phyloP scores from a whole-genome alignment of 768 basidiomycete species.

The Tylopilus intermedius region DNA sequence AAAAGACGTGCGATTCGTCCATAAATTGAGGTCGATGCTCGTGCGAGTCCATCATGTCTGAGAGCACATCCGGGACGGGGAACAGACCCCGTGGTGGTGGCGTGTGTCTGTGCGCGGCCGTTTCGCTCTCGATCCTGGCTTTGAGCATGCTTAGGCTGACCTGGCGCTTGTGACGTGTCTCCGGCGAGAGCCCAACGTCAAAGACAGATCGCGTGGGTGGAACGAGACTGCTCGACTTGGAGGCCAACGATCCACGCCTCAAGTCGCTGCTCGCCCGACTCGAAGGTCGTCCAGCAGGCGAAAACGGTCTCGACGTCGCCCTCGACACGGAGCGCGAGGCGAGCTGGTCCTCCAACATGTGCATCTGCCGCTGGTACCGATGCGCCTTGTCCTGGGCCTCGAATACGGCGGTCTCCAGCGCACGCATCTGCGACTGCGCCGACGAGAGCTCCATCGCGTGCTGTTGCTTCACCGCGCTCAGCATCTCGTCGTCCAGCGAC shows the following conservation, averaged over 20 bases:
- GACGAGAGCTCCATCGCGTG: constrained; percentile 76
- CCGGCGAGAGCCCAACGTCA: constrained; percentile 66
- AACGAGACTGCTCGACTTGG: constrained; percentile 29
- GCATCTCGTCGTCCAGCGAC: constrained; percentile 70
- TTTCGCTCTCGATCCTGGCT: constrained; percentile 83
- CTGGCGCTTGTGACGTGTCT: constrained; percentile 76
- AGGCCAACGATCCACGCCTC: constrained; percentile 33
- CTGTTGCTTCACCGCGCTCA: constrained; percentile 64
- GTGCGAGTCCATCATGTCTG: constrained; percentile 15
- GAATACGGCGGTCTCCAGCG: constrained; percentile 67
- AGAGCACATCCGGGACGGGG: constrained; percentile 37
- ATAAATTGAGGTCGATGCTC: constrained; percentile 63
- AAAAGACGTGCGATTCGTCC: constrained; percentile 86
- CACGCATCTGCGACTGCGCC: constrained; percentile 74
- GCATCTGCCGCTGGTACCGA: constrained; percentile 62
- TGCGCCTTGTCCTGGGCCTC: constrained; percentile 68
- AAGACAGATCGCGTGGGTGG: constrained; percentile 53
- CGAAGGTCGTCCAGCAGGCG: constrained; percentile 43
- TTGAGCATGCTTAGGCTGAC: constrained; percentile 87
- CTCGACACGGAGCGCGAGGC: constrained; percentile 40
- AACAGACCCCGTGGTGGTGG: constrained; percentile 56
- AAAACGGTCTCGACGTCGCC: constrained; percentile 41
- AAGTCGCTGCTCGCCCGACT: constrained; percentile 39
- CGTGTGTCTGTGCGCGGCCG: constrained; percentile 40
- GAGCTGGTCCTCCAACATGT: constrained; percentile 62